These are phyloP conservation scores for Nelumbo lutea DNA, from an alignment of 164 flowering plant genomes.

Conservation along the genomic window DNA sequence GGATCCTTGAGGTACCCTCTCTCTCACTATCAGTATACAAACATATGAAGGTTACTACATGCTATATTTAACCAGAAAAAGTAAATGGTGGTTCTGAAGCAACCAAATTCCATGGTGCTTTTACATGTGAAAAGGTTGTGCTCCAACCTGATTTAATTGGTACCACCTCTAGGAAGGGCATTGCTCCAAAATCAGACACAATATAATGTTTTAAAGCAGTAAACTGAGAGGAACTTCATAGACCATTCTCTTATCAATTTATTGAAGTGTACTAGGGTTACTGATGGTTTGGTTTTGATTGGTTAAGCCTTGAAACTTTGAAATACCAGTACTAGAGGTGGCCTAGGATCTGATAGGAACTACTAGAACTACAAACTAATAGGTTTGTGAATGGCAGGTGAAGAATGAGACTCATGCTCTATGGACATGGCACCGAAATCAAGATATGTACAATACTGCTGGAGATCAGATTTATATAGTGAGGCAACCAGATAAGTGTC, in stretches of 20 bases:
- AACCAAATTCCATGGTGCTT: too few relatives aligned
- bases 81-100: too few relatives aligned
- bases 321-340: too few relatives aligned
- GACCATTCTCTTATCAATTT: too few relatives aligned
- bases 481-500: conserved; percentile 55
- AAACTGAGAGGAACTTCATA: too few relatives aligned
- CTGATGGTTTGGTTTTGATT: neutral
- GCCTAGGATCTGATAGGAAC: too few relatives aligned
- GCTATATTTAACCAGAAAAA: too few relatives aligned
- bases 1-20: conserved; percentile 73
- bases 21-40: conserved; percentile 6
- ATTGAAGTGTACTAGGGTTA: too few relatives aligned
- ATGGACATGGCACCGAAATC: conserved; percentile 90
- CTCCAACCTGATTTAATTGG: neutral
- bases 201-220: neutral
- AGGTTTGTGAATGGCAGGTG: conserved; percentile 44
- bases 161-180: neutral
- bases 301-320: neutral
- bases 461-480: conserved; percentile 84
- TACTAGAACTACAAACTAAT: neutral
- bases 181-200: neutral
- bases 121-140: neutral
- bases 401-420: conserved; percentile 77
- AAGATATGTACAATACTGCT: conserved; percentile 38
- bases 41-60: too few relatives aligned